Evolutionary conservation across 78 protist genomes (phyloP).

Genomic region (Chrysochromulina parva): DNA sequence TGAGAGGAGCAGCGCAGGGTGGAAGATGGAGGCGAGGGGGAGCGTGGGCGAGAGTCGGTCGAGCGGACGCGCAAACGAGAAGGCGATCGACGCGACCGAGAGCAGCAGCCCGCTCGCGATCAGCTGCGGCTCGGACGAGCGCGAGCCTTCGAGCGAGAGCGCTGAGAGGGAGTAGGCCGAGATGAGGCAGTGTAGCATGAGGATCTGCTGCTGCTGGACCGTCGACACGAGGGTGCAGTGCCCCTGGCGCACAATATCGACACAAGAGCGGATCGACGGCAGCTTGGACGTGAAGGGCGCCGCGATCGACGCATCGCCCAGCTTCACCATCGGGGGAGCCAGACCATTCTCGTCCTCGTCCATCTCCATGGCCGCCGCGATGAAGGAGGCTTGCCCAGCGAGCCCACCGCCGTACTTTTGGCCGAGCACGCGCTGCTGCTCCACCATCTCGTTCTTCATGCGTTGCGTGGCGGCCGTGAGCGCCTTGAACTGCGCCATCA

Average conservation of each 20-base stretch:
- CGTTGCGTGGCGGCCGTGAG: background rate
- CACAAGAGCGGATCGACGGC: slow-evolving; percentile 3
- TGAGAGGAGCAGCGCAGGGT: slow-evolving; percentile 45
- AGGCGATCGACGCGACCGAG: slow-evolving; percentile 42
- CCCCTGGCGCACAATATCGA: slow-evolving; percentile 39
- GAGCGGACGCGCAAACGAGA: slow-evolving; percentile 48
- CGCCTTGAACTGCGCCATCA: background rate
- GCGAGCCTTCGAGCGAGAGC: slow-evolving; percentile 44
- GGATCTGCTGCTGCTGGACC: slow-evolving; percentile 47
- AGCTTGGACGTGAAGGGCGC: slow-evolving; percentile 58
- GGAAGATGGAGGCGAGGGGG: slow-evolving; percentile 42
- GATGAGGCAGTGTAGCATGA: slow-evolving; percentile 48
- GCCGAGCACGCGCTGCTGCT: background rate
- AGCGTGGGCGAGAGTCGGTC: background rate
- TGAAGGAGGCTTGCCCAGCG: background rate
- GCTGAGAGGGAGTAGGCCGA: slow-evolving; percentile 40
- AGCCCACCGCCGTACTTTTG: background rate
- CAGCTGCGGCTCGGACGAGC: slow-evolving; percentile 44
- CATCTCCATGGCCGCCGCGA: background rate
- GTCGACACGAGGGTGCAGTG: slow-evolving; percentile 36
- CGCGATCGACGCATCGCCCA: slow-evolving; percentile 60
- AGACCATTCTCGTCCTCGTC: background rate
- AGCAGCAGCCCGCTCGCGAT: slow-evolving; percentile 35
- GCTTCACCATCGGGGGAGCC: slow-evolving; percentile 23
- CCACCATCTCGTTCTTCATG: background rate